Percentiles rank a stretch among this genome's conserved stretches.
Conservation (phyloP, 257 asterid genomes). For the Anisodus acutangulus region DNA sequence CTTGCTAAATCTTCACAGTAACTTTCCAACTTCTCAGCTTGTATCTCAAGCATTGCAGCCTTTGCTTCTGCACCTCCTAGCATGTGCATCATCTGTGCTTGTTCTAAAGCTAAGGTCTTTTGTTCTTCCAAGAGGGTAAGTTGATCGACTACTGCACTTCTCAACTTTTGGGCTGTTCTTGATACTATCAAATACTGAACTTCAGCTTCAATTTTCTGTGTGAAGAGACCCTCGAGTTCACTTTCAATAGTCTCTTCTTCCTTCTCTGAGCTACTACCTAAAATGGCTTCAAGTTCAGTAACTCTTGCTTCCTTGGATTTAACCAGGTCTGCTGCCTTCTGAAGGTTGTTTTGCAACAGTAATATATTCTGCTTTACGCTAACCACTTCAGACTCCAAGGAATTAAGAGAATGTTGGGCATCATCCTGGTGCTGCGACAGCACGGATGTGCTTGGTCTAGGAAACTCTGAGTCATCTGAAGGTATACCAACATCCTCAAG, state of each 20-base stretch:
- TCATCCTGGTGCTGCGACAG: constrained; percentile 38
- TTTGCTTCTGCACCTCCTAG: constrained; percentile 53
- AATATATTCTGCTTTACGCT: constrained; percentile 33
- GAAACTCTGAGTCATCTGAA: constrained; percentile 40
- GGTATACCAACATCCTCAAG: constrained; percentile 23
- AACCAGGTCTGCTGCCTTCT: constrained; percentile 35
- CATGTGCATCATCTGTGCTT: constrained; percentile 48
- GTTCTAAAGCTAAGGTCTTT: constrained; percentile 52
- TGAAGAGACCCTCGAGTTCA: constrained; percentile 65
- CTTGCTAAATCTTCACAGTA: constrained; percentile 48
- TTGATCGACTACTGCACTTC: constrained; percentile 54
- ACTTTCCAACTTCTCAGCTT: constrained; percentile 51
- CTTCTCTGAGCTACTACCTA: constrained; percentile 27
- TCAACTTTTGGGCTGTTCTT: constrained; percentile 50
- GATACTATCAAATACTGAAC: constrained; percentile 62
- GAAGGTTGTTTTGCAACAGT: constrained; percentile 39
- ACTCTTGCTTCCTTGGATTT: constrained; percentile 39
- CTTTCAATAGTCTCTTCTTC: constrained; percentile 37
- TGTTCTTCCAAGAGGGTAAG: constrained; percentile 54
- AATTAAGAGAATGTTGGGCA: constrained; percentile 29
- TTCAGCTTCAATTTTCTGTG: constrained; percentile 77
- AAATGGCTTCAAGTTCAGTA: constrained; percentile 39
- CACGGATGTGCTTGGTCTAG: constrained; percentile 38
- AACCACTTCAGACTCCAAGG: constrained; percentile 45
- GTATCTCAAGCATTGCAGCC: constrained; percentile 55